Conservation (phyloP, 2,329 filamentous ascomycete genomes). For the Pseudogymnoascus sp. region DNA sequence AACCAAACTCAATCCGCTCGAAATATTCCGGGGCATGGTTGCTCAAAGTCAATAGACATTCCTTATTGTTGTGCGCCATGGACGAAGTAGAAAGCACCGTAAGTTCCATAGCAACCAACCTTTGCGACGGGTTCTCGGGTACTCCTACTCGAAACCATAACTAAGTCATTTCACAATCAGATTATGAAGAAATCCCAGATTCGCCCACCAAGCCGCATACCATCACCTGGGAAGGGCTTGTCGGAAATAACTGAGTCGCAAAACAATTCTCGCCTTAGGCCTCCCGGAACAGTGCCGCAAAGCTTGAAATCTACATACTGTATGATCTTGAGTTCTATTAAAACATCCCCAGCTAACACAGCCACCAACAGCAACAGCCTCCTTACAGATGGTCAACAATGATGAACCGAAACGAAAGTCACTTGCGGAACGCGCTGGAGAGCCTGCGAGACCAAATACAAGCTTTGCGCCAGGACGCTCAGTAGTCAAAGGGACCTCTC, state of each 20-base stretch:
- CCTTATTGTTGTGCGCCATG: conserved; percentile 8
- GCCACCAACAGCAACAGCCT: conserved; percentile 11
- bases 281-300: conserved; percentile 19
- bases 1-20: neutral
- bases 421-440: conserved; percentile 42
- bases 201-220: conserved; percentile 21
- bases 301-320: conserved; percentile 6
- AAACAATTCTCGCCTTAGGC: conserved; percentile 44
- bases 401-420: conserved; percentile 54
- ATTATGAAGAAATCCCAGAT: conserved; percentile 23
- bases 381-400: conserved; percentile 36
- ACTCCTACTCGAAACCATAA: neutral
- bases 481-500: conserved; percentile 20
- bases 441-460: conserved; percentile 4
- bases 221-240: conserved; percentile 31
- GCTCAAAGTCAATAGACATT: neutral
- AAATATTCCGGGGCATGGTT: neutral
- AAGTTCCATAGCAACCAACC: conserved; percentile 1
- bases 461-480: conserved; percentile 2
- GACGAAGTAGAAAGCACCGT: conserved; percentile 9
- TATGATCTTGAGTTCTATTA: conserved; percentile 11
- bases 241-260: conserved; percentile 53
- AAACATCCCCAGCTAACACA: neutral
- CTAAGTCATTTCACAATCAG: conserved; percentile 14
- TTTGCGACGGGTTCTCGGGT: neutral